Base-by-base conservation (phyloP, 805 yeast species). In the Myxozyma lipomycoides region DNA sequence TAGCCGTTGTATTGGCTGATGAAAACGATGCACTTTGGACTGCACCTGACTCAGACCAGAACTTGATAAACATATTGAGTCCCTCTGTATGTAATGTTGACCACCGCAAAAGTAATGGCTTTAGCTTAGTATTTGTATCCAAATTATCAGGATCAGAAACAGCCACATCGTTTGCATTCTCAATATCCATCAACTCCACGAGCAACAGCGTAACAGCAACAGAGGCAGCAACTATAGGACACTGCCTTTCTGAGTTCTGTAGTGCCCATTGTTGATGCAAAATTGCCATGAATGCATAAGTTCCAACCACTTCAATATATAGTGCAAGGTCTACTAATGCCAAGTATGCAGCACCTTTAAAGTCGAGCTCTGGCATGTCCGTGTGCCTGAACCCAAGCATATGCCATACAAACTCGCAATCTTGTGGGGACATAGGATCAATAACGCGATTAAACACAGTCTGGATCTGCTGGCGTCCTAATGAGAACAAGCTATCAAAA, bases 201-300 rank as follows among this genome's bases (percentile, higher is more conserved):
- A 52, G 35, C 9, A 40, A n/a, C 5, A 6, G 18, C 3, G 57
- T 37, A n/a, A 52, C 44, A n/a, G 43, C 43, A 10, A 52, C 38
- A 18, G 46, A 39, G 1, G 51, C 57, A 12, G 23, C 22, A 19
- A 32, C 45, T 17, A 52, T n/a, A 4, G 57, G 54, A 25, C 48
- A 52, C 19, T 41, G 57, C 1, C 40, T 25, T 3, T n/a, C 35
- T 19, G 25, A 18, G 21, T 37, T 21, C 4, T 30, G 30, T 1
- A 30, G 40, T 3, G 49, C 50, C 55, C 57, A 52, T 32, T 52
- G 55, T 15, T 40, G 44, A 28, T 30, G 46, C 4, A 52, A 43
- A 4, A 52, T 7, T 7, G 40, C 25, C 2, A 39, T 28, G 26
- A 48, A 39, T 19, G 15, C 23, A 12, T 26, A 22, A 2, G 28